Evolutionary conservation across 225 moss, liverwort and hornwort genomes (phyloP), one percentile per base, ranked within the genome.

Genomic region (Straminergon stramineum): DNA sequence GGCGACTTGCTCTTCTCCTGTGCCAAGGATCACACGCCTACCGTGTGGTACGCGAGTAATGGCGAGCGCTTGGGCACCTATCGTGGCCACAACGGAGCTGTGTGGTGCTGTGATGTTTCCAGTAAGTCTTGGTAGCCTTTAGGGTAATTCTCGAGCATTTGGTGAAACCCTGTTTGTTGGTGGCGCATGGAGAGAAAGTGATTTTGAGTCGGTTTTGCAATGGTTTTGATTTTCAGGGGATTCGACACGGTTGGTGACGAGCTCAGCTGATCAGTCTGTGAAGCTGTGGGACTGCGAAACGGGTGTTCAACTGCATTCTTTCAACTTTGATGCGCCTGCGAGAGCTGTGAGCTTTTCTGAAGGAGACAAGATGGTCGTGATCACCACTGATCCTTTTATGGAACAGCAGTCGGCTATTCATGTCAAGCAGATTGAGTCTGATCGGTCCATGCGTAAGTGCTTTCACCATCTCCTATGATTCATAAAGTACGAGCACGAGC

Each of bases 21-120:
- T 52, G 97, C 97, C 41, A 97, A 97, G 93, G 97, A 97, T 93
- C 97, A 96, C 90, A 96, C 94, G 81, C 97, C 97, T 70, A 96
- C 96, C 17, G 97, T 93, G 60, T 97, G 97, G 97, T 97, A 96
- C 69, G 93, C 97, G 51, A 94, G 95, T 84, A 97, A 97, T 66
- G 97, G 97, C 88, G 97, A 96, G 89, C 94, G 96, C 69, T 84
- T 97, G 88, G 97, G 97, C 70, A 97, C 96, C 7, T 97, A 96
- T 86, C 91, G 93, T 22, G 96, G 97, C 69, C 97, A 97, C 93
- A 97, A 97, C 43, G 97, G 97, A 83, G 97, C 97, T 39, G 96
- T 97, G 35, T 97, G 96, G 97, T 96, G 96, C 81, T 97, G 97
- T 66, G 97, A 97, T 89, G 92, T 97, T 58, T 97, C 97, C 56